Conservation (phyloP, 768 basidiomycete genomes). For the Collybiopsis luxurians region DNA sequence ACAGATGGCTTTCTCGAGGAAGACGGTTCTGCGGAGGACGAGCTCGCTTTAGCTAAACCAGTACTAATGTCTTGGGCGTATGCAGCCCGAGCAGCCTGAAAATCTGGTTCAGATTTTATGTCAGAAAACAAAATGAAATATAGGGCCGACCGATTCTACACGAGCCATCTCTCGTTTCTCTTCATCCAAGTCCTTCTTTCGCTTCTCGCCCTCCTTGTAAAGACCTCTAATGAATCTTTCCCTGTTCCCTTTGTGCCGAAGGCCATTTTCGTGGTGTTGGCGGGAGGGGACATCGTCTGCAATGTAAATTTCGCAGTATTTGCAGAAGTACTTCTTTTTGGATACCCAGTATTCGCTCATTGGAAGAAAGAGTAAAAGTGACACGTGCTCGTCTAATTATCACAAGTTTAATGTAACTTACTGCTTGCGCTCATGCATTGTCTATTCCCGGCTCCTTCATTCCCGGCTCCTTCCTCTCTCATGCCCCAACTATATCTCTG, state of each 20-base stretch:
- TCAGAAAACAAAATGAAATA: not conserved
- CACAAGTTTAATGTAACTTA: no score
- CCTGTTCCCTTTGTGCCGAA: slow-evolving; percentile 91
- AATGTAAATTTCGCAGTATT: slow-evolving; percentile 97
- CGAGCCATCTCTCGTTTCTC: slow-evolving; percentile 84
- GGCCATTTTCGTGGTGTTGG: slow-evolving; percentile 87
- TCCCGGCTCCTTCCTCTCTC: no score
- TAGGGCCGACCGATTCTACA: slow-evolving; percentile 67
- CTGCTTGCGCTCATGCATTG: no score
- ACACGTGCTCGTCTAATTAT: not conserved
- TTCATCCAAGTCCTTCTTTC: slow-evolving; percentile 80
- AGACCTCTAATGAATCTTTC: slow-evolving; percentile 90
- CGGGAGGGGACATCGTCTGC: slow-evolving; percentile 94
- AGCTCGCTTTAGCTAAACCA: slow-evolving; percentile 47
- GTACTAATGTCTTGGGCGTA: slow-evolving; percentile 77
- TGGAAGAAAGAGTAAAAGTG: slow-evolving; percentile 11
- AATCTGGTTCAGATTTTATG: not conserved
- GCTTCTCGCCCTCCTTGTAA: slow-evolving; percentile 91
- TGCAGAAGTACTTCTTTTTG: slow-evolving; percentile 91
- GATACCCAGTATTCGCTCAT: slow-evolving; percentile 96
- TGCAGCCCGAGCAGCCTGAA: slow-evolving; percentile 75
- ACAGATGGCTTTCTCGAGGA: slow-evolving; percentile 32
- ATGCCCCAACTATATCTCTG: no score
- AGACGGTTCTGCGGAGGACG: slow-evolving; percentile 15
- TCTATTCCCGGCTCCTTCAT: no score